Base-by-base conservation (phyloP, 371 early-diverging fungal species). In the Entomophthora muscae region DNA sequence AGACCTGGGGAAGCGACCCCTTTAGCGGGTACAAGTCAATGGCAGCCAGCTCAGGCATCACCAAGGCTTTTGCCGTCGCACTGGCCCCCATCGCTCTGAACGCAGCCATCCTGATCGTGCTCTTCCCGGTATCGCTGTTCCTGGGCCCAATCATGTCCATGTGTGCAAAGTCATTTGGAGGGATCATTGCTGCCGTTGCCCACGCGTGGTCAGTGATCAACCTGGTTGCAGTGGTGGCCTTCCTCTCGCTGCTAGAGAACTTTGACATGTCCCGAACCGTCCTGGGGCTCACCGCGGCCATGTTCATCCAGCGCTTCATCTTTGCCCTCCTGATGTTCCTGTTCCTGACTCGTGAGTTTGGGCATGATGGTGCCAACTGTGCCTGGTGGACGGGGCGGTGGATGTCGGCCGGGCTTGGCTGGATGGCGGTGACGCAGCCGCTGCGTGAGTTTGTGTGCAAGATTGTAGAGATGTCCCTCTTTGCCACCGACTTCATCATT, bases 371-470 rank as follows among this genome's bases (percentile, higher is more conserved):
- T 66, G 75, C 87, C 26, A 89, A 89, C 66, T 74, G 82, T 30
- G 91, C 90, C 3, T 90, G 91, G 91, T 92, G 91, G 93, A 86
- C 88, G 3, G 93, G 93, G 30, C 80, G 80, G 63, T 92, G 93
- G 90, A 83, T 85, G 52, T 85, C 84, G 29, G 82, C 84, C 53
- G 89, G 85, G 52, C 75, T 88, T 72, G 90, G 90, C 65, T 79
- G 73, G 71, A 71, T 78, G 72, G 83, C 80, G 10, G 65, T 83
- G 7, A 81, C 84, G 24, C 84, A 86, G 68, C 88, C 90, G 5
- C 68, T 81, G 64, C 81, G 90, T 52, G 90, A 91, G 71, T 86
- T 78, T 66, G 62, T 86, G 28, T 88, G 90, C 78, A 92, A 92
- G 76, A 79, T 85, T 53, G 81, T 90, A 52, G 93, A 92, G 74